A percentile compares a stretch with the other conserved stretches of the same genome.
Evolutionary conservation across 176 grass and related monocot species (phyloP).

Genomic region (Coix lacrymajobi): DNA sequence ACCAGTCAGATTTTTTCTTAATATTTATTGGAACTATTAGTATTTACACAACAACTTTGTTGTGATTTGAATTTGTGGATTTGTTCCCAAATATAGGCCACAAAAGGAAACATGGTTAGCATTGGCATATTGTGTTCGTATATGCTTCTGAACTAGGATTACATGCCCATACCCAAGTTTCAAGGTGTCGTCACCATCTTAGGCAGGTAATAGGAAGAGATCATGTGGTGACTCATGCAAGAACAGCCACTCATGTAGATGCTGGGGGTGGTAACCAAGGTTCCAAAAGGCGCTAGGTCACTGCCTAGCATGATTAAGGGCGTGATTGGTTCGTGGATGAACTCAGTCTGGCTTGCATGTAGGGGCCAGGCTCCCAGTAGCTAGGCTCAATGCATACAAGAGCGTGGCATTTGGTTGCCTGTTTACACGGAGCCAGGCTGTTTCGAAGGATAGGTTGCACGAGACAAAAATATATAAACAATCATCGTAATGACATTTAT

Average conservation of each 20-base stretch:
- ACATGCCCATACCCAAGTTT: background rate
- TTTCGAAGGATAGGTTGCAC: too few relatives aligned
- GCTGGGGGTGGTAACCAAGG: background rate
- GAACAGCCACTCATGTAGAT: background rate
- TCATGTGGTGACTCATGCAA: background rate
- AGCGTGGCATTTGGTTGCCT: too few relatives aligned
- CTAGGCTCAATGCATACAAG: too few relatives aligned
- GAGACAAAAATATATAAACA: too few relatives aligned
- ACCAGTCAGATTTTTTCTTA: background rate
- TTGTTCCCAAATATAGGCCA: conserved; percentile 1
- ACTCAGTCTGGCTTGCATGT: too few relatives aligned
- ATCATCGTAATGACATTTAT: too few relatives aligned
- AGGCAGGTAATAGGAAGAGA: background rate
- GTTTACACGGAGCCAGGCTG: too few relatives aligned
- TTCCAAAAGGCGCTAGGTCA: too few relatives aligned
- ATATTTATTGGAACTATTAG: background rate
- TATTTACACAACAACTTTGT: background rate
- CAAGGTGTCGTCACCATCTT: background rate
- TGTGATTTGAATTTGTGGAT: background rate
- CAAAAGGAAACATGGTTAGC: background rate
- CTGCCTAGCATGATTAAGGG: too few relatives aligned
- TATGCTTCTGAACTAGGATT: background rate
- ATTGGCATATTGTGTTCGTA: background rate
- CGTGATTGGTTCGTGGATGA: too few relatives aligned
- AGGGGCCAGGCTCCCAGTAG: too few relatives aligned